These are phyloP conservation scores for Helianthus tuberosus DNA, from an alignment of 129 eudicot species.

Conservation along the genomic window DNA sequence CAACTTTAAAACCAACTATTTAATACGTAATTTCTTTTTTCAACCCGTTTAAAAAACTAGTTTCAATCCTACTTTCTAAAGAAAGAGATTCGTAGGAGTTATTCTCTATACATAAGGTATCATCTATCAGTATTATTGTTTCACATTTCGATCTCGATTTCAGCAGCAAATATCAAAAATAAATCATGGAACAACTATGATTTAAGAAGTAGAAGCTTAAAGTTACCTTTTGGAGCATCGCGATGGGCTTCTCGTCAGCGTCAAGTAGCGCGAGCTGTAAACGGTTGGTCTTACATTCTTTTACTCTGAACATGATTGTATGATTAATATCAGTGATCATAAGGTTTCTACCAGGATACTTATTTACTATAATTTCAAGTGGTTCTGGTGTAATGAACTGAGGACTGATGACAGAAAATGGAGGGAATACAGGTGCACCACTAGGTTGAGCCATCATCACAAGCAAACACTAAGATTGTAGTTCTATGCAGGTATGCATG, in stretches of 20 bases:
- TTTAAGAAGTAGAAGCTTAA: neutral
- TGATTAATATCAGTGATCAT: slow-evolving; percentile 17
- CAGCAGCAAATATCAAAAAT: neutral
- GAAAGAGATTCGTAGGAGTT: too few species aligned
- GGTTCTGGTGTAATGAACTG: neutral
- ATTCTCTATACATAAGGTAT: too few species aligned
- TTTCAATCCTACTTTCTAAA: too few species aligned
- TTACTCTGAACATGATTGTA: slow-evolving; percentile 12
- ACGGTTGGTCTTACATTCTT: neutral
- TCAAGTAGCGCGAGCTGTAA: slow-evolving; percentile 8
- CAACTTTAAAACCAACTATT: too few species aligned
- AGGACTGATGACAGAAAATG: slow-evolving; percentile 9
- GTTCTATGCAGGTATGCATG: neutral
- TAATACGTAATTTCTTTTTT: too few species aligned
- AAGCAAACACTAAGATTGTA: neutral
- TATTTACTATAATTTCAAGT: slow-evolving; percentile 1
- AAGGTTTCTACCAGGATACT: slow-evolving; percentile 3
- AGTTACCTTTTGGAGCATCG: slow-evolving; percentile 4
- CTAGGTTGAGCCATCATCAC: neutral
- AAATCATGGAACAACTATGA: neutral
- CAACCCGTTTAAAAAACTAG: too few species aligned
- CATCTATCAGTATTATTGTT: too few species aligned
- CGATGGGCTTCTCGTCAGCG: neutral
- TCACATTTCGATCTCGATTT: too few species aligned
- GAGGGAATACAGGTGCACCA: neutral